These are phyloP conservation scores for Colletotrichum cuscutae DNA, from an alignment of 2,329 filamentous ascomycete genomes.

Conservation along the genomic window DNA sequence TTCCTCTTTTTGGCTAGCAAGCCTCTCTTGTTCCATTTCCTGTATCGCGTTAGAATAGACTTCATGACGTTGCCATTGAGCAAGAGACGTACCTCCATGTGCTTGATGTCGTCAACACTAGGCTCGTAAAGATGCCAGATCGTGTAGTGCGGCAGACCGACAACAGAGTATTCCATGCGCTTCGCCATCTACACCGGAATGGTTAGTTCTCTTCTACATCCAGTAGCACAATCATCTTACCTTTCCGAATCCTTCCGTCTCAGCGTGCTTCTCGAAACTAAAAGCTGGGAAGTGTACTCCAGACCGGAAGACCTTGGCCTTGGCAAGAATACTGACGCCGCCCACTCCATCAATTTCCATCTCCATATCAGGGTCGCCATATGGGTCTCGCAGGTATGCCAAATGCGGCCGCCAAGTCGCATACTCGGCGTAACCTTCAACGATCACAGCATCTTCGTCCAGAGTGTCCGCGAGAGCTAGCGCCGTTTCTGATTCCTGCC, in stretches of 20 bases:
- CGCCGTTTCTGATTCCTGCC: constrained; percentile 98
- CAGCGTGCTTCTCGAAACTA: constrained; percentile 97
- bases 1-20: constrained; percentile 83
- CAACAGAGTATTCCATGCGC: constrained; percentile 94
- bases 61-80: not conserved
- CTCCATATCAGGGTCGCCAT: constrained; percentile 98
- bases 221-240: constrained; percentile 56
- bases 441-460: constrained; percentile 98
- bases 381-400: constrained; percentile 95
- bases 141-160: constrained; percentile 95
- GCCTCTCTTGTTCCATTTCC: constrained; percentile 93
- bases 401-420: constrained; percentile 98
- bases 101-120: constrained; percentile 95
- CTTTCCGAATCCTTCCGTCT: constrained; percentile 99
- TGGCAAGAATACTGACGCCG: constrained; percentile 96
- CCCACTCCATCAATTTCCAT: constrained; percentile 99
- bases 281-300: constrained; percentile 98
- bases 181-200: constrained; percentile 81
- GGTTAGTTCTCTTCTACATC: constrained; percentile 12
- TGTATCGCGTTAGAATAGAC: constrained; percentile 46
- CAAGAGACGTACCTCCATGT: constrained; percentile 79
- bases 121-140: constrained; percentile 99
- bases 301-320: constrained; percentile 92
- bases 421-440: constrained; percentile 98
- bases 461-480: constrained; percentile 92